Percentiles rank a stretch among this genome's conserved stretches.
phyloP scores from a whole-genome alignment of 2,329 filamentous ascomycete species.

The Epichloe baconii region DNA sequence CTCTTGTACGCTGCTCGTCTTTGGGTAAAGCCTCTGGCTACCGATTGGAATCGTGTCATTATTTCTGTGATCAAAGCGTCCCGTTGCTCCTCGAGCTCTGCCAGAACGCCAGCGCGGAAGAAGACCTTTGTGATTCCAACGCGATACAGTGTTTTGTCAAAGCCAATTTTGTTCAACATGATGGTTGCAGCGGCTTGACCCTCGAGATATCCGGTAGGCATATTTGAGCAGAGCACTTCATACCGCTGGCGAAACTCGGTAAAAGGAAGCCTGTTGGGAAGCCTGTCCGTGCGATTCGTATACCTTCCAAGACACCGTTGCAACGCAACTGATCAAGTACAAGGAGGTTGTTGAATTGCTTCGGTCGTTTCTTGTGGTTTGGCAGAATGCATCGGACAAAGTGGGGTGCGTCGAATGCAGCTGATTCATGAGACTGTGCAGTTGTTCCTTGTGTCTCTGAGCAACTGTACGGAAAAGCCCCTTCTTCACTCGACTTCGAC shows the following conservation, averaged over 20 bases:
- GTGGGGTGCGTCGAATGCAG: slow-evolving; percentile 90
- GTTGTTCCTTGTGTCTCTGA: slow-evolving; percentile 92
- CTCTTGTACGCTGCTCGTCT: slow-evolving; percentile 83
- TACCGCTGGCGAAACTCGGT: slow-evolving; percentile 91
- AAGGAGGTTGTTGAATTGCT: slow-evolving; percentile 81
- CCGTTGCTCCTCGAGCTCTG: slow-evolving; percentile 90
- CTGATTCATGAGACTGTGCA: slow-evolving; percentile 91
- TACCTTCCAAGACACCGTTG: slow-evolving; percentile 98
- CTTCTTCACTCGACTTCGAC: slow-evolving; percentile 80
- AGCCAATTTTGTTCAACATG: slow-evolving; percentile 77
- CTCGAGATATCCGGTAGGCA: slow-evolving; percentile 84
- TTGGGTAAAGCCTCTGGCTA: slow-evolving; percentile 81
- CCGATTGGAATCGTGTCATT: slow-evolving; percentile 83
- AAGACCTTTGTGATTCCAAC: slow-evolving; percentile 96
- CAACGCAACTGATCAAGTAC: slow-evolving; percentile 95
- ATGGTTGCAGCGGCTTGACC: slow-evolving; percentile 73
- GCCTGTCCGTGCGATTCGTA: slow-evolving; percentile 89
- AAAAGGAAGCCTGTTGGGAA: slow-evolving; percentile 88
- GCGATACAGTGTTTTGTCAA: slow-evolving; percentile 78
- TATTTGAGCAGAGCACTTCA: slow-evolving; percentile 78
- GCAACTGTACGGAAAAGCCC: slow-evolving; percentile 94
- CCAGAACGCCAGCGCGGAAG: slow-evolving; percentile 89
- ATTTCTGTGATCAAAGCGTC: slow-evolving; percentile 89
- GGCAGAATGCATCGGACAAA: slow-evolving; percentile 96
- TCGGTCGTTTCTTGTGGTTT: slow-evolving; percentile 94